phyloP scores from a whole-genome alignment of 768 basidiomycete genomes.

The Naganishia onofrii region DNA sequence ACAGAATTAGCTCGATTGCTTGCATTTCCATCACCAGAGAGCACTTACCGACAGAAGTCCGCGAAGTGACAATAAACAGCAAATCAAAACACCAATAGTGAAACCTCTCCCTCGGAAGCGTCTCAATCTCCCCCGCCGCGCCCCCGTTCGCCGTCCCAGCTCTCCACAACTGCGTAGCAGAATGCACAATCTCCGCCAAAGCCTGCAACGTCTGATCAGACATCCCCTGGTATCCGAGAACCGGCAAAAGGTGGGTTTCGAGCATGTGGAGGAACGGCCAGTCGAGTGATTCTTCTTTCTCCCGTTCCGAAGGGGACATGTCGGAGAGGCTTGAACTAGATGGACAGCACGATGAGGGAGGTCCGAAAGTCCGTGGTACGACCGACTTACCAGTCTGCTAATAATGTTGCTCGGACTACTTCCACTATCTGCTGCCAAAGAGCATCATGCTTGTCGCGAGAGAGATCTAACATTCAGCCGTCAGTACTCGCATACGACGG shows the following conservation, averaged over 20 bases:
- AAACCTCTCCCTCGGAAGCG: slow-evolving; percentile 75
- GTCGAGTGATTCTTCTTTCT: slow-evolving; percentile 80
- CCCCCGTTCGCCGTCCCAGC: not conserved
- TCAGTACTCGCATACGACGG: too few relatives aligned
- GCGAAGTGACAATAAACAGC: slow-evolving; percentile 74
- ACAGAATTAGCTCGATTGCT: not conserved
- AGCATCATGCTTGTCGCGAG: slow-evolving; percentile 64
- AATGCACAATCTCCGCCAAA: slow-evolving; percentile 20
- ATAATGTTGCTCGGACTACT: slow-evolving; percentile 37
- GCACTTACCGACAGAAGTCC: slow-evolving; percentile 61
- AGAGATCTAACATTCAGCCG: not conserved
- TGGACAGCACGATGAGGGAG: not conserved
- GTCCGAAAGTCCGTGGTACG: not conserved
- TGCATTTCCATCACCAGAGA: slow-evolving; percentile 53
- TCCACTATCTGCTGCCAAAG: slow-evolving; percentile 69
- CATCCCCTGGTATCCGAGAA: slow-evolving; percentile 66
- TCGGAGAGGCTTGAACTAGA: slow-evolving; percentile 54
- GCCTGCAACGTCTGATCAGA: slow-evolving; percentile 66
- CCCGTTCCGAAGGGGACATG: slow-evolving; percentile 61
- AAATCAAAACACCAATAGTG: slow-evolving; percentile 91
- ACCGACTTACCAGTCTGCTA: slow-evolving; percentile 38
- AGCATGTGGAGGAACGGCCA: slow-evolving; percentile 72
- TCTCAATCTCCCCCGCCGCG: slow-evolving; percentile 3
- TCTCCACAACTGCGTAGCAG: slow-evolving; percentile 12
- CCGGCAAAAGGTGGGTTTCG: slow-evolving; percentile 75